Base-by-base conservation (phyloP, 768 basidiomycete genomes). In the Suillus decipiens region DNA sequence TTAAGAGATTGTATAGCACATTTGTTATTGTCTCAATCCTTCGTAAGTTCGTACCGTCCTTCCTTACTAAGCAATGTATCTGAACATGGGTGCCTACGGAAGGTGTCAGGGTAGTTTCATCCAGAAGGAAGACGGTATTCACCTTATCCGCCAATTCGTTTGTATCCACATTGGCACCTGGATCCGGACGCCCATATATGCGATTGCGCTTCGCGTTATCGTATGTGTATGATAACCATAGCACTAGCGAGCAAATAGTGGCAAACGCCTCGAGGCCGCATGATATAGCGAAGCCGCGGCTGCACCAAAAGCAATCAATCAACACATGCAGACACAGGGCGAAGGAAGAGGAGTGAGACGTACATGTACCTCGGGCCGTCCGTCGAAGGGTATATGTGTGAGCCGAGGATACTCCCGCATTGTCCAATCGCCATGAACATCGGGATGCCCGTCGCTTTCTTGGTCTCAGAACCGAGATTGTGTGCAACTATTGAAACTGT, bases 341-440 rank as follows among this genome's bases (percentile, higher is more conserved):
- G 17, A 39, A 28, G 17, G 19, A 1, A 28, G 14, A 48, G 22
- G n/a, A 45, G 36, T 11, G 36, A 5, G 48, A 65, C 86, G 66
- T 57, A 90, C 89, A 83, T 83, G 66, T 90, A 92, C 43, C 75
- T 75, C 1, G 90, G 90, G 0, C 85, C 84, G 43, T 90, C 85
- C 0, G 80, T 79, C 17, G 80, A 76, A 0, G 89, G 90, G 73
- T 85, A 92, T 14, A 92, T 76, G 63, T 90, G 89, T 0, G 89
- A 82, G n/a, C 89, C 90, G n/a, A 90, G 78, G 54, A 90, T 75
- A 64, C 89, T 89, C 14, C 89, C 90, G 58, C 89, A 86, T 70
- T 92, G 90, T 0, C 90, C 90, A 42, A 92, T 90, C 12, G 88
- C 83, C 86, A 90, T 90, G 70, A 91, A 90, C 75, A 89, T 81